These are phyloP conservation scores for Meira miltonrushii DNA, from an alignment of 1,284 basidiomycete genomes.

Conservation along the genomic window DNA sequence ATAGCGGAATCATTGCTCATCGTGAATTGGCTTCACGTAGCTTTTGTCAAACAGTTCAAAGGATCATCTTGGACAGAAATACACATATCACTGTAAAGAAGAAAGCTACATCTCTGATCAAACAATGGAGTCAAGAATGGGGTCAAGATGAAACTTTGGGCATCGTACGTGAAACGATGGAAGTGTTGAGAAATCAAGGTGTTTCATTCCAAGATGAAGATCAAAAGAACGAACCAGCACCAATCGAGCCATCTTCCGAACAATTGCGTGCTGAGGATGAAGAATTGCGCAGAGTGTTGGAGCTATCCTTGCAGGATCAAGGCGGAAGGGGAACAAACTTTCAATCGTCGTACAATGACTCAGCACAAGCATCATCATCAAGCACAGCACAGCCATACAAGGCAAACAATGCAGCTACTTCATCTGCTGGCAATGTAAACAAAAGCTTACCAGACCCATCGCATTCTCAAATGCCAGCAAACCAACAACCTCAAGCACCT, in stretches of 20 bases:
- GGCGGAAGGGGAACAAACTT: slow-evolving; percentile 27
- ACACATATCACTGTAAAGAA: slow-evolving; percentile 82
- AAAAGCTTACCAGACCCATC: slow-evolving; percentile 12
- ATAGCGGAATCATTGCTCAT: slow-evolving; percentile 74
- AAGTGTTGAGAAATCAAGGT: slow-evolving; percentile 74
- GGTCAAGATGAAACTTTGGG: slow-evolving; percentile 74
- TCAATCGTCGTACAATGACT: neutral
- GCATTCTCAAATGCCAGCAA: neutral
- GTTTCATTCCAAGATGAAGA: slow-evolving; percentile 1
- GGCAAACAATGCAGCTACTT: neutral
- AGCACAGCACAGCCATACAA: neutral
- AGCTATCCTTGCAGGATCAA: slow-evolving; percentile 45
- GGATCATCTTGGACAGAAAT: slow-evolving; percentile 81
- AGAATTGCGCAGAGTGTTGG: slow-evolving; percentile 46
- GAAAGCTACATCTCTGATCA: slow-evolving; percentile 68
- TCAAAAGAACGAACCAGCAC: slow-evolving; percentile 6
- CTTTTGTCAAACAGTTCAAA: slow-evolving; percentile 82
- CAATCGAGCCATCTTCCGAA: slow-evolving; percentile 21
- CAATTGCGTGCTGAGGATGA: slow-evolving; percentile 47
- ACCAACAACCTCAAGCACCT: slow-evolving; percentile 5
- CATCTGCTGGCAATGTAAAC: slow-evolving; percentile 7
- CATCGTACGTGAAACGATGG: slow-evolving; percentile 85
- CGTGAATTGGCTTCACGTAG: slow-evolving; percentile 81
- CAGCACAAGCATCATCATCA: slow-evolving; percentile 6
- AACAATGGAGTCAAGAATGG: slow-evolving; percentile 72